These are phyloP conservation scores for Phaeosphaeria sp. DNA, from an alignment of 2,329 filamentous ascomycete genomes.

Conservation along the genomic window DNA sequence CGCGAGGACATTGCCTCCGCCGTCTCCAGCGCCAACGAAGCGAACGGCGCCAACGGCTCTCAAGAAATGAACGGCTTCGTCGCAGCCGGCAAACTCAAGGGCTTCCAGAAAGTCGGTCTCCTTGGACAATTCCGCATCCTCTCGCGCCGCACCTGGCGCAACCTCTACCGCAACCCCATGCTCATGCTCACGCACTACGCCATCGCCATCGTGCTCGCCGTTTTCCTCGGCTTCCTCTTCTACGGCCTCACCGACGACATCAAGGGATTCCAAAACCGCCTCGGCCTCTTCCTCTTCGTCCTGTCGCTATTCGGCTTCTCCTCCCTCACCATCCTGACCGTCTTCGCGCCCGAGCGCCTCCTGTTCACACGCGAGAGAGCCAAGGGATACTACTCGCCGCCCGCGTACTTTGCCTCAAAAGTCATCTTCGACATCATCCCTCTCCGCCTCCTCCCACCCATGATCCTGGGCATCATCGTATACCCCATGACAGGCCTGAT, in stretches of 20 bases:
- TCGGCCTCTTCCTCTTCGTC: conserved; percentile 97
- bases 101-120: conserved; percentile 83
- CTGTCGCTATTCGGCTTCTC: conserved; percentile 96
- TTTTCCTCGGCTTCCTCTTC: conserved; percentile 93
- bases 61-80: conserved; percentile 58
- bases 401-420: conserved; percentile 94
- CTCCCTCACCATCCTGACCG: conserved; percentile 89
- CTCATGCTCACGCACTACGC: conserved; percentile 98
- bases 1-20: conserved; percentile 80
- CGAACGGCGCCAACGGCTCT: conserved; percentile 71
- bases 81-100: conserved; percentile 71
- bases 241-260: conserved; percentile 97
- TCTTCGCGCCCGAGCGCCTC: conserved; percentile 89
- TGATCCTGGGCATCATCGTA: conserved; percentile 93
- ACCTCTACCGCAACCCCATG: conserved; percentile 96
- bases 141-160: conserved; percentile 91
- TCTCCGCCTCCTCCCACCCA: conserved; percentile 89
- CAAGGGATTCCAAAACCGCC: conserved; percentile 94
- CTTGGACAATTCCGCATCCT: conserved; percentile 86
- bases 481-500: conserved; percentile 98
- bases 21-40: conserved; percentile 67
- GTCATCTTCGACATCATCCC: conserved; percentile 98
- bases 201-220: conserved; percentile 91
- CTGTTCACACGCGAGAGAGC: conserved; percentile 92
- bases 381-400: conserved; percentile 93